phyloP scores from a whole-genome alignment of 225 moss, liverwort and hornwort species.

The Physcomitrellopsis africana region DNA sequence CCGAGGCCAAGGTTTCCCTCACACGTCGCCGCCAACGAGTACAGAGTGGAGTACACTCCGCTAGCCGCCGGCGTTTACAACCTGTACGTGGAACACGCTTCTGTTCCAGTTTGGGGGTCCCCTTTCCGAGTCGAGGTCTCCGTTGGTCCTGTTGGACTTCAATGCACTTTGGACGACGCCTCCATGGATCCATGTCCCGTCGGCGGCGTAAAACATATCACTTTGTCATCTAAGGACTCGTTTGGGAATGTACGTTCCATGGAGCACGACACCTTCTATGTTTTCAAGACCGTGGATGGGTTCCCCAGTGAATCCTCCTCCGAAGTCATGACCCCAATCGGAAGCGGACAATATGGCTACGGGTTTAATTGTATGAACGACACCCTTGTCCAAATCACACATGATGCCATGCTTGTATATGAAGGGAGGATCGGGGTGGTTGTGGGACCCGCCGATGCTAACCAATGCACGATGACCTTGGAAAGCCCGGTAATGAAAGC shows the following conservation, averaged over 20 bases:
- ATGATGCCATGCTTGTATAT: conserved; percentile 44
- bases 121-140: conserved; percentile 45
- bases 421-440: conserved; percentile 33
- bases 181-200: conserved; percentile 45
- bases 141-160: conserved; percentile 40
- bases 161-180: conserved; percentile 43
- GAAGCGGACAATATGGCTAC: conserved; percentile 52
- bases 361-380: conserved; percentile 46
- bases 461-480: conserved; percentile 41
- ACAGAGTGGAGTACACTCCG: conserved; percentile 46
- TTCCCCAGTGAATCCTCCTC: conserved; percentile 39
- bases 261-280: conserved; percentile 42
- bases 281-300: conserved; percentile 47
- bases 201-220: conserved; percentile 43
- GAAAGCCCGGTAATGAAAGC: conserved; percentile 23
- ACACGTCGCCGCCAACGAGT: conserved; percentile 32
- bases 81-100: conserved; percentile 32
- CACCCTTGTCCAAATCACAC: conserved; percentile 36
- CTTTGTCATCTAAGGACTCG: conserved; percentile 43
- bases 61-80: conserved; percentile 41
- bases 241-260: conserved; percentile 43
- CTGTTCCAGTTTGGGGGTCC: conserved; percentile 39
- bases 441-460: conserved; percentile 44
- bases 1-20: conserved; percentile 40
- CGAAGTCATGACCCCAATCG: conserved; percentile 41